Evolutionary conservation across 1,139 yeast species (phyloP).

Genomic region (Nakaseomyces delphensis): DNA sequence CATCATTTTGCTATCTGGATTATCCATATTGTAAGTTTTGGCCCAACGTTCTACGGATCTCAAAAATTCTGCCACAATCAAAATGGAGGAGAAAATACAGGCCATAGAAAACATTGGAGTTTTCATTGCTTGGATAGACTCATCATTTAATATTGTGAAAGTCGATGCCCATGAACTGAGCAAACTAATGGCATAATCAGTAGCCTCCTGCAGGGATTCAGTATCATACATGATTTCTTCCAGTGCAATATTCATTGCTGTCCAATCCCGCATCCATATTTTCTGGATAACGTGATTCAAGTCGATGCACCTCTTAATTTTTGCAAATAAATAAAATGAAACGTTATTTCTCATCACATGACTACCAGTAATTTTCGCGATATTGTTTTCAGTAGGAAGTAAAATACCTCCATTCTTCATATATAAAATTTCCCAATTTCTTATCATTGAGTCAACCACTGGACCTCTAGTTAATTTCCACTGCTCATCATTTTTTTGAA

Average conservation of each 20-base stretch:
- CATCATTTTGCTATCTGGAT: slow-evolving; percentile 19
- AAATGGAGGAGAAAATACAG: slow-evolving; percentile 52
- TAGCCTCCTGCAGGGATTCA: slow-evolving; percentile 45
- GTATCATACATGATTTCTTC: slow-evolving; percentile 36
- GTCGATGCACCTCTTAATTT: slow-evolving; percentile 51
- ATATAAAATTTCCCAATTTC: slow-evolving; percentile 58
- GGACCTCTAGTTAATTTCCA: slow-evolving; percentile 62
- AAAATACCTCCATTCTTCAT: slow-evolving; percentile 54
- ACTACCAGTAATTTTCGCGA: slow-evolving; percentile 41
- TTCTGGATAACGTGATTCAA: slow-evolving; percentile 49
- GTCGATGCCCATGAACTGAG: slow-evolving; percentile 63
- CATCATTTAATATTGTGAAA: slow-evolving; percentile 51
- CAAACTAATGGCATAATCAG: slow-evolving; percentile 48
- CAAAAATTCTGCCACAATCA: slow-evolving; percentile 55
- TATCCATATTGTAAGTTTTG: slow-evolving; percentile 22
- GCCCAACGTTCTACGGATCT: slow-evolving; percentile 49
- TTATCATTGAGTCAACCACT: slow-evolving; percentile 43
- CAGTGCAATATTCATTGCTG: slow-evolving; percentile 48
- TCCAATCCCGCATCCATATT: slow-evolving; percentile 59
- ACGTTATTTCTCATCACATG: slow-evolving; percentile 55
- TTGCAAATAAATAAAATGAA: slow-evolving; percentile 56
- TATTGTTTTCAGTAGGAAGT: slow-evolving; percentile 38
- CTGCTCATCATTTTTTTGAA: slow-evolving; percentile 37
- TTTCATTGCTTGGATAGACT: slow-evolving; percentile 54
- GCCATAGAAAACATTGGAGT: slow-evolving; percentile 71